Base-by-base conservation (phyloP, 805 yeast genomes). In the Lipomyces kockii region DNA sequence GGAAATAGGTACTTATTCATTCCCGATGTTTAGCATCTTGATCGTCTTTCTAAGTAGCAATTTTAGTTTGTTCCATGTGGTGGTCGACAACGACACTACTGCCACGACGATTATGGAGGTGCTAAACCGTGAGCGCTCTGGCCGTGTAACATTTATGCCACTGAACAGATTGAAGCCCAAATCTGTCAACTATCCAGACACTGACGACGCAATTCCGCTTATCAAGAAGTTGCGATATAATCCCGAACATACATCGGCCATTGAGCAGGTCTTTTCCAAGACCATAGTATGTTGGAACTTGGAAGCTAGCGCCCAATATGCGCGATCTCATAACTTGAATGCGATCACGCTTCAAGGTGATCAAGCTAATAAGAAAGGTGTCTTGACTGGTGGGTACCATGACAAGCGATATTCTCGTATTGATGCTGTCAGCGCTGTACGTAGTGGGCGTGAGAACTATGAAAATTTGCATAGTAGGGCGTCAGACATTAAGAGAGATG, bases 321-420 rank as follows among this genome's bases (percentile, higher is more conserved):
- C 97, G 0, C 84, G 85, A 58, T 78, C 80, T 9, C 85, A 82
- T 76, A 84, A 85, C 37, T 78, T 93, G 29, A 87, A 85, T 72
- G 90, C 97, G 0, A 89, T 95, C 17, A 95, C 99, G 0, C 80
- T 94, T 20, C 97, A 91, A 77, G 99, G 99, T 72, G 98, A 95
- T 76, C 82, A 91, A 71, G 91, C 91, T 60, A 96, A 91, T 73
- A 87, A 86, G 58, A 86, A 83, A 71, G 99, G 99, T 77, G 90
- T 89, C 1, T 77, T 95, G 57, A 87, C 91, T 29, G 98, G 98
- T 78, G 98, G 98, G 60, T 91, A 84, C 74, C 84, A 90, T 72
- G 95, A 91, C 73, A 84, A 83, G 72, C 85, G 85, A 67, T 82
- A 80, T 62, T 88, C 92, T 0, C 83, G 96, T 72, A 78, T 93